Evolutionary conservation across 2,329 filamentous ascomycete genomes (phyloP).

Genomic region (Diplodia sapinea): DNA sequence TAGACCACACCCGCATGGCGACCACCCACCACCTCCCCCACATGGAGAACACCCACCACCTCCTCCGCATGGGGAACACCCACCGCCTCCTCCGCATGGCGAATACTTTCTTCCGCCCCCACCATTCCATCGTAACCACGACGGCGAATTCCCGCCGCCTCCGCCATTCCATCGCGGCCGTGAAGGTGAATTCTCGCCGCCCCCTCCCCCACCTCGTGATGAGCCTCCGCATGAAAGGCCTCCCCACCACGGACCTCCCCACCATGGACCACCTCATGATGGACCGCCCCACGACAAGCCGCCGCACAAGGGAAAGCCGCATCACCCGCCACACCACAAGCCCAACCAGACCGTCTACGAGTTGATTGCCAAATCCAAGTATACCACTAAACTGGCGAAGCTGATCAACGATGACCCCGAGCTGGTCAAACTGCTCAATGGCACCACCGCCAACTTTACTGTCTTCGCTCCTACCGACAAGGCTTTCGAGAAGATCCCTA

Average conservation of each 20-base stretch:
- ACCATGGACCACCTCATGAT: constrained; percentile 25
- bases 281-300: constrained; percentile 36
- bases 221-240: constrained; percentile 37
- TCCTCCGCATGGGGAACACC: constrained; percentile 36
- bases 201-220: constrained; percentile 34
- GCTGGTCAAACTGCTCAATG: constrained; percentile 75
- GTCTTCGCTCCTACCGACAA: constrained; percentile 79
- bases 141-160: constrained; percentile 30
- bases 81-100: constrained; percentile 31
- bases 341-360: constrained; percentile 78
- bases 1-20: constrained; percentile 32
- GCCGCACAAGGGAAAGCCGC: constrained; percentile 40
- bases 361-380: constrained; percentile 74
- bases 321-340: constrained; percentile 45
- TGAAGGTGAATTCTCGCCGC: constrained; percentile 29
- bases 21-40: constrained; percentile 42
- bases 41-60: constrained; percentile 45
- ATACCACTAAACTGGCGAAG: constrained; percentile 77
- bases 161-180: constrained; percentile 31
- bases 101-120: constrained; percentile 27
- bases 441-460: constrained; percentile 75
- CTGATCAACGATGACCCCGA: constrained; percentile 75
- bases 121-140: constrained; percentile 28
- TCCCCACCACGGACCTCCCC: constrained; percentile 31
- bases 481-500: constrained; percentile 72